Conservation (phyloP, 2,329 filamentous ascomycete genomes). For the Aurifilum marmelostoma region DNA sequence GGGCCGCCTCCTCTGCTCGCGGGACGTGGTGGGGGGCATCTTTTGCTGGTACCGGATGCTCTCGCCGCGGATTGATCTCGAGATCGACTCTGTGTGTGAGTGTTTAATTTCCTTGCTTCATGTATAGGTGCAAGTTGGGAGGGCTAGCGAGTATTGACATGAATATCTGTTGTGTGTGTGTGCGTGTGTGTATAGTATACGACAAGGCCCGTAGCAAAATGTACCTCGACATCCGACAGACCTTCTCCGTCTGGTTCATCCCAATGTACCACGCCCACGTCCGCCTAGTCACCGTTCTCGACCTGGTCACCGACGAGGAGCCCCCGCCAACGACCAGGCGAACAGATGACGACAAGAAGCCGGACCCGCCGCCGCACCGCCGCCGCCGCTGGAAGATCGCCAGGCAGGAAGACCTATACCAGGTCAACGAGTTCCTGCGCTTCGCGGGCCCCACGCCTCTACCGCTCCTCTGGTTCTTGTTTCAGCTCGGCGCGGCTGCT, state of each 20-base stretch:
- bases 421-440: constrained; percentile 73
- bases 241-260: constrained; percentile 76
- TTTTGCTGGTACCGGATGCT: constrained; percentile 87
- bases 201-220: constrained; percentile 68
- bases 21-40: constrained; percentile 68
- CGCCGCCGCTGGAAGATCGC: constrained; percentile 45
- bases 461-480: constrained; percentile 56
- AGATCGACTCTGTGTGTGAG: constrained; percentile 62
- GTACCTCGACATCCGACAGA: constrained; percentile 74
- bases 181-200: constrained; percentile 54
- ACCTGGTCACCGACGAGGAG: constrained; percentile 49
- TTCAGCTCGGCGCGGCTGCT: constrained; percentile 67
- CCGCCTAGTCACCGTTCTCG: constrained; percentile 68
- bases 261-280: constrained; percentile 74
- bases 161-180: no score
- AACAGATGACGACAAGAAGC: background rate
- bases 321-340: no score
- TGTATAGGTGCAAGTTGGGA: no score
- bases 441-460: constrained; percentile 55
- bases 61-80: constrained; percentile 71
- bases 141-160: no score
- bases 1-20: constrained; percentile 58
- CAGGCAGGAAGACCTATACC: constrained; percentile 81
- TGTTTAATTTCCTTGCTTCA: constrained; percentile 8
- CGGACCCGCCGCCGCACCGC: background rate